Percentiles rank a stretch among this genome's conserved stretches.
Conservation (phyloP, 768 basidiomycete genomes). For the Mycena vitilis region DNA sequence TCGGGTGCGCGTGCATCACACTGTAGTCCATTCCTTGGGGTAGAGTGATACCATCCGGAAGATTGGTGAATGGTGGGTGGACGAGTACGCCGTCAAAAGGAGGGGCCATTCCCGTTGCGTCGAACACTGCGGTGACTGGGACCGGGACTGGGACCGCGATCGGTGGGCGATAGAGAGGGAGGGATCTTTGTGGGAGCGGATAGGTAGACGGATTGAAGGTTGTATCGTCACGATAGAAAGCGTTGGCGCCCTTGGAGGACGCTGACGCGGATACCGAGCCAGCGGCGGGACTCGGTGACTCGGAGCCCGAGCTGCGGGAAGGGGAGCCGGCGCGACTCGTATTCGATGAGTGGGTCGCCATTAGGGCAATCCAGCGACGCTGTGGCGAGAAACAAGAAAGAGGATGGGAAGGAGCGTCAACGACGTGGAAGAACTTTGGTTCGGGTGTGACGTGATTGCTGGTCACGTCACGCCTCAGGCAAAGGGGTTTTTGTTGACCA, state of each 20-base stretch:
- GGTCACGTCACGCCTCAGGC: not conserved
- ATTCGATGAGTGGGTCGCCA: slow-evolving; percentile 25
- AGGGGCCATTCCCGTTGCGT: slow-evolving; percentile 29
- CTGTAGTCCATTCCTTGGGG: slow-evolving; percentile 62
- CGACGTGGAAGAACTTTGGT: slow-evolving; percentile 29
- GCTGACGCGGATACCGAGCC: slow-evolving; percentile 29
- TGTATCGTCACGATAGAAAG: slow-evolving; percentile 31
- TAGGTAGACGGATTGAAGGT: slow-evolving; percentile 37
- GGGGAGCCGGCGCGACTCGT: slow-evolving; percentile 21
- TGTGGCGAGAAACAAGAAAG: slow-evolving; percentile 6
- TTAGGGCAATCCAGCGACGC: slow-evolving; percentile 16
- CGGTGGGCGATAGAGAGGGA: slow-evolving; percentile 20
- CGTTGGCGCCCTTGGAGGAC: slow-evolving; percentile 16
- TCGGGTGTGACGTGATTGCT: slow-evolving; percentile 13
- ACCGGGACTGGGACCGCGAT: slow-evolving; percentile 3
- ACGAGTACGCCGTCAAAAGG: slow-evolving; percentile 35
- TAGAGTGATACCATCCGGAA: slow-evolving; percentile 29
- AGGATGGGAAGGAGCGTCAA: not conserved
- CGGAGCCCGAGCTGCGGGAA: slow-evolving; percentile 28
- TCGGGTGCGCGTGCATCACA: slow-evolving; percentile 60
- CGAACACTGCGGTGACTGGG: slow-evolving; percentile 18
- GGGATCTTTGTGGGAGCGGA: slow-evolving; percentile 21
- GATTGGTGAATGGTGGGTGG: slow-evolving; percentile 31
- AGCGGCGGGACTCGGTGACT: slow-evolving; percentile 23
- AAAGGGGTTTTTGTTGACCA: not conserved